These are phyloP conservation scores for Dactylonectria estremocensis DNA, from an alignment of 2,329 filamentous ascomycete genomes.

Conservation along the genomic window DNA sequence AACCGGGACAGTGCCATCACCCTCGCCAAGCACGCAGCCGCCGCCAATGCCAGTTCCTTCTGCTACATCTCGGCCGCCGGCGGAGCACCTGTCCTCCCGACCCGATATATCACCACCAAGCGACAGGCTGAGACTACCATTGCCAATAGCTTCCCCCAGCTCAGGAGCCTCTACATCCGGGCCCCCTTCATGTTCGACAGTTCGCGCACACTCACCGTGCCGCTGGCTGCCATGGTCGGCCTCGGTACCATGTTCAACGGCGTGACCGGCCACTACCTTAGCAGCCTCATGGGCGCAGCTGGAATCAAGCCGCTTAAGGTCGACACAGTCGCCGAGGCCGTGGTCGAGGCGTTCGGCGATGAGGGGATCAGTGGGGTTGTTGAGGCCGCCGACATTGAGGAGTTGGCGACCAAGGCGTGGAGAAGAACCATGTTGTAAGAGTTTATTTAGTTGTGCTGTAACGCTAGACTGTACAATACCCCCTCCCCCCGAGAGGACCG, in stretches of 20 bases:
- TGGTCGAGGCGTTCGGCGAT: conserved; percentile 88
- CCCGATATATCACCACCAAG: conserved; percentile 92
- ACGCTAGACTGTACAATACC: conserved; percentile 54
- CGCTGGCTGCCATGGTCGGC: conserved; percentile 84
- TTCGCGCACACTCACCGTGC: conserved; percentile 85
- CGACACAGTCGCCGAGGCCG: conserved; percentile 88
- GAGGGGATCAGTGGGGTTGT: conserved; percentile 81
- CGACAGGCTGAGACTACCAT: conserved; percentile 89
- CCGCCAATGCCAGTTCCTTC: conserved; percentile 78
- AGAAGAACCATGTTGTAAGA: conserved; percentile 87
- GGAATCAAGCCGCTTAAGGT: conserved; percentile 90
- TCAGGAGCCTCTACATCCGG: conserved; percentile 87
- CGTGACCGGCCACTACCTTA: conserved; percentile 82
- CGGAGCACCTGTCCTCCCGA: conserved; percentile 87
- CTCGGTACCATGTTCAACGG: conserved; percentile 84
- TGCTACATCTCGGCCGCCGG: conserved; percentile 91
- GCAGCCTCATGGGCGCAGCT: conserved; percentile 83
- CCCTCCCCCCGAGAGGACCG: conserved; percentile 28
- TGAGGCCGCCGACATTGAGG: conserved; percentile 85
- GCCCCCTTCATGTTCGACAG: conserved; percentile 92
- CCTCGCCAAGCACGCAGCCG: conserved; percentile 82
- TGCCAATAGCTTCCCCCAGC: conserved; percentile 77
- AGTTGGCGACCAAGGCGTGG: conserved; percentile 86
- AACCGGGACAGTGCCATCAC: conserved; percentile 91
- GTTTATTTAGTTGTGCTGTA: conserved; percentile 25